Conservation (phyloP, 495 filamentous ascomycete genomes). For the Venustampulla echinocandica region DNA sequence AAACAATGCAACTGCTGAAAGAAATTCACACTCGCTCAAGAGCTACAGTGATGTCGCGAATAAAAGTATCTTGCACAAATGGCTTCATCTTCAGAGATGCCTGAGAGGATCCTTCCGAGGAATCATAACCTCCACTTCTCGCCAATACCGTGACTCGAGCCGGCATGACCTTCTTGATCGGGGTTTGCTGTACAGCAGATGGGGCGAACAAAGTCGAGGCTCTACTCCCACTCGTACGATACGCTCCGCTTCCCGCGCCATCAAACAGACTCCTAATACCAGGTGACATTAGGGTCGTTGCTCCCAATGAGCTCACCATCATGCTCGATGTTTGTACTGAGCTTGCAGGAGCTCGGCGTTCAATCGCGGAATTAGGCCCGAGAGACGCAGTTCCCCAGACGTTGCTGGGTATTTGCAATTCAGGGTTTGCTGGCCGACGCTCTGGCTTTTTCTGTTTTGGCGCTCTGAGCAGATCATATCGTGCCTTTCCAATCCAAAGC, state of each 20-base stretch:
- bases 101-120: constrained; percentile 30
- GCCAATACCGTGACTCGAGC: constrained; percentile 2
- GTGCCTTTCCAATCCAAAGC: constrained; percentile 52
- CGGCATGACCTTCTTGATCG: constrained; percentile 9
- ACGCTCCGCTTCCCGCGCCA: neutral
- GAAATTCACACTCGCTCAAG: constrained; percentile 3
- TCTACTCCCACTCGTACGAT: constrained; percentile 5
- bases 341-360: neutral
- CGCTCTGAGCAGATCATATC: constrained; percentile 2
- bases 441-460: neutral
- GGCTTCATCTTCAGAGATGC: constrained; percentile 79
- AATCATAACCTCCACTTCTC: constrained; percentile 1
- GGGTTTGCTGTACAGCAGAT: neutral
- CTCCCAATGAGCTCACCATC: neutral
- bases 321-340: constrained; percentile 4
- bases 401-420: constrained; percentile 1
- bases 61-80: constrained; percentile 54
- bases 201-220: constrained; percentile 7
- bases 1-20: neutral
- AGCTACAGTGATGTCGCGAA: constrained; percentile 8
- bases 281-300: constrained; percentile 7
- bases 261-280: constrained; percentile 8
- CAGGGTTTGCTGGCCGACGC: neutral
- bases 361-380: neutral
- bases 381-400: constrained; percentile 9